A percentile compares a stretch with the other conserved stretches of the same genome.
Evolutionary conservation across 129 eudicot genomes (phyloP).

Genomic region (Escallonia herrerae): DNA sequence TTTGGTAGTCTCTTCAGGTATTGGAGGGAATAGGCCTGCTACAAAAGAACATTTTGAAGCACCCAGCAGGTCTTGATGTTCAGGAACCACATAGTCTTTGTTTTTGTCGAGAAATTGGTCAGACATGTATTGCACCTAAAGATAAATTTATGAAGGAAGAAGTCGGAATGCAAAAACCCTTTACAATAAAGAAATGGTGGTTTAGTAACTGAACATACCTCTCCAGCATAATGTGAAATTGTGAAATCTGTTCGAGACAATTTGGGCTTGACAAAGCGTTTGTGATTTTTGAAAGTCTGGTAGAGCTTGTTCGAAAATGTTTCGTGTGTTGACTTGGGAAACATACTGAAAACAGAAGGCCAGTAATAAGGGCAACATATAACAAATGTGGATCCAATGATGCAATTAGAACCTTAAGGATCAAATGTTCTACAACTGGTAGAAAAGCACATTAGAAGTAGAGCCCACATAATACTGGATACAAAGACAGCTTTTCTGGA

Average conservation of each 20-base stretch:
- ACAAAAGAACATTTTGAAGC: conserved; percentile 91
- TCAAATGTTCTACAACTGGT: neutral
- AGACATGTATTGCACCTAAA: conserved; percentile 84
- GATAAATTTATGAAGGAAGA: neutral
- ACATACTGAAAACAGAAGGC: conserved; percentile 60
- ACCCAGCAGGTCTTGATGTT: conserved; percentile 86
- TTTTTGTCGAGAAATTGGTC: conserved; percentile 98
- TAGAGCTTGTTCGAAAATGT: conserved; percentile 88
- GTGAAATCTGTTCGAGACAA: conserved; percentile 90
- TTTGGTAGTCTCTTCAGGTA: conserved; percentile 79
- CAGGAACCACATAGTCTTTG: conserved; percentile 97
- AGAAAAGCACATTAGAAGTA: neutral
- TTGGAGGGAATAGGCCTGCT: conserved; percentile 84
- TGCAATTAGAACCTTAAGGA: conserved; percentile 5
- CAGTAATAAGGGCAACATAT: neutral
- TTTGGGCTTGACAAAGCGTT: conserved; percentile 91
- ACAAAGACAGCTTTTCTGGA: too few relatives aligned
- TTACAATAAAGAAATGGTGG: neutral
- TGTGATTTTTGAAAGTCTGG: conserved; percentile 78
- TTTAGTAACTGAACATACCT: conserved; percentile 44
- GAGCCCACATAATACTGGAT: too few relatives aligned
- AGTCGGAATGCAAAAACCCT: neutral
- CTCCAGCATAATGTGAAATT: conserved; percentile 94
- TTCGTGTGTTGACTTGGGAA: conserved; percentile 96
- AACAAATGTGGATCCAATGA: neutral